Percentiles rank a stretch among this genome's conserved stretches.
These are phyloP conservation scores for Lentinula sp. DNA, from an alignment of 768 basidiomycete species.

Conservation along the genomic window DNA sequence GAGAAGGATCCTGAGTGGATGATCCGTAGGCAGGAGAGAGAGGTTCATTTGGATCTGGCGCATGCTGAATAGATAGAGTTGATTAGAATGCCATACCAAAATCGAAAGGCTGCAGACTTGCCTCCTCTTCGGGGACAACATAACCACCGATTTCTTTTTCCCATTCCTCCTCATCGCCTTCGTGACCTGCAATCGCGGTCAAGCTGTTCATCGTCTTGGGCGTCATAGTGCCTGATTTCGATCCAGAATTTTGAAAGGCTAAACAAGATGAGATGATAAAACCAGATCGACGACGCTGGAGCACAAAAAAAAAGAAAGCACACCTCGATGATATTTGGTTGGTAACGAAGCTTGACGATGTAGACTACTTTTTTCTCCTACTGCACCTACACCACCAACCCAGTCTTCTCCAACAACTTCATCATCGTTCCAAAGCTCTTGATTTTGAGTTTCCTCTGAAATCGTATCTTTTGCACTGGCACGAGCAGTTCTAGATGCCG, in stretches of 20 bases:
- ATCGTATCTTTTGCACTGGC: conserved; percentile 56
- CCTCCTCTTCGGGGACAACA: conserved; percentile 27
- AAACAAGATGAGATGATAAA: conserved; percentile 9
- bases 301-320: conserved; percentile 12
- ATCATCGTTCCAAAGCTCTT: conserved; percentile 64
- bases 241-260: conserved; percentile 48
- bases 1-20: conserved; percentile 47
- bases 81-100: background rate
- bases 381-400: conserved; percentile 77
- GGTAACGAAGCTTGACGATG: conserved; percentile 81
- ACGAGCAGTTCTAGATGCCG: conserved; percentile 61
- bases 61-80: background rate
- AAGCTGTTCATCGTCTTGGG: conserved; percentile 78
- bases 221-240: conserved; percentile 56
- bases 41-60: conserved; percentile 32
- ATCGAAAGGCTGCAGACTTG: background rate
- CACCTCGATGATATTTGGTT: conserved; percentile 74
- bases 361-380: conserved; percentile 75
- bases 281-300: background rate
- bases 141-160: conserved; percentile 70
- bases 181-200: conserved; percentile 78
- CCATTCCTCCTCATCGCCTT: conserved; percentile 88
- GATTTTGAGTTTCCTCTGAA: conserved; percentile 59
- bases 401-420: conserved; percentile 76
- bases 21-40: conserved; percentile 38